Conservation (phyloP, 2,329 filamentous ascomycete genomes). For the Colletotrichum graminicola region DNA sequence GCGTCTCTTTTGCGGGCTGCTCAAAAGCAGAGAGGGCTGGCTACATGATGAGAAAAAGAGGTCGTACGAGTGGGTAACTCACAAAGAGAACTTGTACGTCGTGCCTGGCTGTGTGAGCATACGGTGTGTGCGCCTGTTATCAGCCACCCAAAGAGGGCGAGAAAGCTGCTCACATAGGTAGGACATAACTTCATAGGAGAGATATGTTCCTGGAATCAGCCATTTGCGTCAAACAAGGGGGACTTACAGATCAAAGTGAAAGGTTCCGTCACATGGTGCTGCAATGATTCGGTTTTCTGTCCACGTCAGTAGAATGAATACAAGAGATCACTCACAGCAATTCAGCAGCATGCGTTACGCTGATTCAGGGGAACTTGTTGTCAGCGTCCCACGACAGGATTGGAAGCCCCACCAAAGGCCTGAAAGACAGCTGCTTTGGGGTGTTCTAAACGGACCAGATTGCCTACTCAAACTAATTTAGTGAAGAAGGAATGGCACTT, state of each 20-base stretch:
- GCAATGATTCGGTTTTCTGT: background rate
- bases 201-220: background rate
- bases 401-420: too few relatives aligned
- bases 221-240: too few relatives aligned
- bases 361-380: too few relatives aligned
- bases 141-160: background rate
- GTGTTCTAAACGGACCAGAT: too few relatives aligned
- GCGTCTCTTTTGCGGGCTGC: background rate
- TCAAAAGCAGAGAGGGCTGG: background rate
- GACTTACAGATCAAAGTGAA: background rate
- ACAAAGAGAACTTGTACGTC: background rate
- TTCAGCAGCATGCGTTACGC: too few relatives aligned
- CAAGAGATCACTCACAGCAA: background rate
- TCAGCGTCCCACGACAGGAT: background rate
- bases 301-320: background rate
- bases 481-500: background rate
- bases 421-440: accelerated
- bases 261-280: too few relatives aligned
- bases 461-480: background rate
- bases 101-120: too few relatives aligned
- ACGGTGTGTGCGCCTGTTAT: too few relatives aligned
- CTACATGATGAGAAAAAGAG: background rate
- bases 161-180: too few relatives aligned
- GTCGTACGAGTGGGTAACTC: background rate
- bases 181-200: background rate